Evolutionary conservation across 164 flowering plant genomes (phyloP), one percentile per base, ranked within the genome.

Genomic region (Nelumbo lutea): DNA sequence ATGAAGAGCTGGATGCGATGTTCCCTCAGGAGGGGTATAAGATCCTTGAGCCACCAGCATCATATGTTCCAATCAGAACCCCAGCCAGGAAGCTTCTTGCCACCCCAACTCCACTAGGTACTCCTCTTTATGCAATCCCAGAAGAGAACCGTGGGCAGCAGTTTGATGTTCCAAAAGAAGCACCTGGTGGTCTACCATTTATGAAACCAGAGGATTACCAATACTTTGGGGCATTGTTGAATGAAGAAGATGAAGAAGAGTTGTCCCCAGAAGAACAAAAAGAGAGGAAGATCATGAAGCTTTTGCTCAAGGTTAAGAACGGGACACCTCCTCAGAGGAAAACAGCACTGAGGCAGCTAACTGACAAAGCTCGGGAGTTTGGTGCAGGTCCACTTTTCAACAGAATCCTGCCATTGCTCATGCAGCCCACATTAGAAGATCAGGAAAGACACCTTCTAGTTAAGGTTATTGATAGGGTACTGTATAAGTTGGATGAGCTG

Each of bases 291-390:
- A 96, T 96, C 70, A 88, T 96, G 98, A 96, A 96, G 75, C 88
- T 96, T 40, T 73, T 96, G 80, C 88, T 96, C 14, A 96, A 96
- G 84, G 99, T 96, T 46, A 96, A 96, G 80, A 96, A 96, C 78
- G 99, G 99, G 4, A 93, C 99, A 2, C 99, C 99, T 4, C 97
- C 97, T 2, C 99, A 96, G 85, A 86, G 99, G 77, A 96, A 96
- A 78, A 96, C 98, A 9, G 99, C 99, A 1, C 64, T 96, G 74
- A 76, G 99, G 63, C 99, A 96, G 82, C 88, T 96, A 10, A 96
- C 98, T 13, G 99, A 96, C 70, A 96, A 96, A 76, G 98, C 99
- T 10, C 80, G 97, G 9, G 99, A 96, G 73, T 84, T 96, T 69
- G 99, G 99, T 47, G 99, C 99, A 9, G 97, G 98, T 5, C 96